A percentile compares a stretch with the other conserved stretches of the same genome.
Evolutionary conservation across 106 monocot genomes (phyloP).

Genomic region (Agapanthus africanus): DNA sequence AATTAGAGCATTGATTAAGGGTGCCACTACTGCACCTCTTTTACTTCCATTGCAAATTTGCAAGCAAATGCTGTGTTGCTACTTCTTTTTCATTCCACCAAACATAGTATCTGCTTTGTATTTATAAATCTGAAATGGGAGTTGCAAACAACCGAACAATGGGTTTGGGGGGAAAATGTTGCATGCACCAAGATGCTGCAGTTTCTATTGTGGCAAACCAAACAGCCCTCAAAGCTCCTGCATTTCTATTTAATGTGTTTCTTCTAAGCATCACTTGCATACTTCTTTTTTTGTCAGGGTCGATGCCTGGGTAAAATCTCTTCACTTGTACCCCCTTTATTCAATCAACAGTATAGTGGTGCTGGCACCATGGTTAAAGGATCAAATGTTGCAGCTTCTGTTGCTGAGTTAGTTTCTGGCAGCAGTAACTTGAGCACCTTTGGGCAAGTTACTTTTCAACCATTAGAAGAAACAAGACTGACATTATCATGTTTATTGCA

Average conservation of each 20-base stretch:
- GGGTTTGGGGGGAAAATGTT: background rate
- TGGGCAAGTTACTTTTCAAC: constrained; percentile 47
- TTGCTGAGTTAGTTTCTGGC: constrained; percentile 47
- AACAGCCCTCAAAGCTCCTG: background rate
- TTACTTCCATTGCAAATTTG: no score
- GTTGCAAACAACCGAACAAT: background rate
- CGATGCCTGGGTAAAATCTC: constrained; percentile 9
- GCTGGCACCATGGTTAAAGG: constrained; percentile 46
- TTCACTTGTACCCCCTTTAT: constrained; percentile 38
- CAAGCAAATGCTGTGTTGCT: no score
- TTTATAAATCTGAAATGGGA: background rate
- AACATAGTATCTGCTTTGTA: no score
- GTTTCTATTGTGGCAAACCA: no score
- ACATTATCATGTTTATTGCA: constrained; percentile 49
- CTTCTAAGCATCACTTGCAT: background rate
- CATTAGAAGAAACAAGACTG: constrained; percentile 44
- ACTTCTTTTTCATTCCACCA: no score
- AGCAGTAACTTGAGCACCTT: constrained; percentile 34
- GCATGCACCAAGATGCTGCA: no score
- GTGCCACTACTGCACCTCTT: no score
- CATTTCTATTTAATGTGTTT: background rate
- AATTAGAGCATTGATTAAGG: no score
- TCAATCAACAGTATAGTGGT: constrained; percentile 38
- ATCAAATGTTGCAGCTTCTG: constrained; percentile 33
- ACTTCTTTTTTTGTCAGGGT: constrained; percentile 31